A percentile compares a stretch with the other conserved stretches of the same genome.
Conservation (phyloP, 129 eudicot genomes). For the Apium graveolens region DNA sequence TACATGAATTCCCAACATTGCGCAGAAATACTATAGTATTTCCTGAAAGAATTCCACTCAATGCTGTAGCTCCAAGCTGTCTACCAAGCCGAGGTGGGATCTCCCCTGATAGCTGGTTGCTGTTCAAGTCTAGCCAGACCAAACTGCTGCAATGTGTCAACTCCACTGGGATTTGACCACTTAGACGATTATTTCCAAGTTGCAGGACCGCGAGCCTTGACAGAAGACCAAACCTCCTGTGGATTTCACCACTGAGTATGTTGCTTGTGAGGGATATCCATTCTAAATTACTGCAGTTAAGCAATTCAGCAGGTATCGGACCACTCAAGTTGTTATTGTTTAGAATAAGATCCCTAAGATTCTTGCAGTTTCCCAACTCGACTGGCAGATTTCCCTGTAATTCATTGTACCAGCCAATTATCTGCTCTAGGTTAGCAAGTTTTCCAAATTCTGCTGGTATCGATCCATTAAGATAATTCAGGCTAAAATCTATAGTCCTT, state of each 20-base stretch:
- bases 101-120: conserved; percentile 60
- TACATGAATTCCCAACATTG: conserved; percentile 82
- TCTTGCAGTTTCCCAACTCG: conserved; percentile 66
- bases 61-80: conserved; percentile 61
- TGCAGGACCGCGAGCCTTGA: conserved; percentile 76
- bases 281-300: conserved; percentile 66
- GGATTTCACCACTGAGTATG: conserved; percentile 65
- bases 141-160: conserved; percentile 66
- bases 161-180: conserved; percentile 64
- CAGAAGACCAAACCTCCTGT: conserved; percentile 56
- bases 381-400: conserved; percentile 68
- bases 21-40: conserved; percentile 74
- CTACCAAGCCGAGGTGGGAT: conserved; percentile 77
- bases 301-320: conserved; percentile 53
- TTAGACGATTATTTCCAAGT: conserved; percentile 64
- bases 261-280: conserved; percentile 91
- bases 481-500: conserved; percentile 67
- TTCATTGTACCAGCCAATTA: conserved; percentile 84
- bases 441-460: conserved; percentile 65
- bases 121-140: conserved; percentile 86
- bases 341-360: conserved; percentile 66
- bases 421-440: conserved; percentile 78
- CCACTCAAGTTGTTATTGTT: conserved; percentile 75
- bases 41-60: conserved; percentile 74
- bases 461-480: conserved; percentile 68